Conservation (phyloP, 805 yeast genomes). For the Kazachstania kunashirensis region DNA sequence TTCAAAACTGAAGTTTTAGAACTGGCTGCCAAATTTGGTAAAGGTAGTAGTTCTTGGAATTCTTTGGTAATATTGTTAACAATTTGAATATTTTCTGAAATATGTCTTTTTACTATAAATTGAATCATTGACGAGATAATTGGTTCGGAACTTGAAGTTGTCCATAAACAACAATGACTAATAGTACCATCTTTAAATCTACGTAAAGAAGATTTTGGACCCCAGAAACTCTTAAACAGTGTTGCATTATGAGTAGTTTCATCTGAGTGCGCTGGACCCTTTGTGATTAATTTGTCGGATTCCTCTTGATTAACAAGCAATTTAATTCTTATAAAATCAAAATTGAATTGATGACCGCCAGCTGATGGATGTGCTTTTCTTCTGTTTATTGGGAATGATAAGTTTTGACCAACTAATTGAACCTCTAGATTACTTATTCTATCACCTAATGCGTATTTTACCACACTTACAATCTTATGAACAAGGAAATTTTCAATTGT, state of each 20-base stretch:
- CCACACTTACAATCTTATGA: slow-evolving; percentile 49
- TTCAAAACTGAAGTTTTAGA: slow-evolving; percentile 42
- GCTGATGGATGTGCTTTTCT: slow-evolving; percentile 39
- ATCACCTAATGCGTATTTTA: slow-evolving; percentile 49
- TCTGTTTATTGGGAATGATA: slow-evolving; percentile 33
- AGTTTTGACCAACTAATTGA: slow-evolving; percentile 24
- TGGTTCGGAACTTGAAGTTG: slow-evolving; percentile 45
- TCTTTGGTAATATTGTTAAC: slow-evolving; percentile 30
- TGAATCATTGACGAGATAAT: slow-evolving; percentile 55
- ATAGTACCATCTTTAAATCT: slow-evolving; percentile 89
- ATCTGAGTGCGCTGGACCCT: slow-evolving; percentile 66
- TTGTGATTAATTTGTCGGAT: slow-evolving; percentile 73
- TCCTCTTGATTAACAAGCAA: slow-evolving; percentile 59
- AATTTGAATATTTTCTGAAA: slow-evolving; percentile 34
- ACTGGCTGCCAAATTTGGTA: slow-evolving; percentile 51
- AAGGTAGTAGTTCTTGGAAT: slow-evolving; percentile 47
- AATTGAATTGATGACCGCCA: slow-evolving; percentile 15
- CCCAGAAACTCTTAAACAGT: slow-evolving; percentile 82
- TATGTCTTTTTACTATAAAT: slow-evolving; percentile 55
- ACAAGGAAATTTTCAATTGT: slow-evolving; percentile 58
- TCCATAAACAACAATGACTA: slow-evolving; percentile 87
- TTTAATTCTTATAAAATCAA: slow-evolving; percentile 44
- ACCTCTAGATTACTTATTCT: slow-evolving; percentile 32
- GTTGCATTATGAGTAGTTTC: slow-evolving; percentile 45
- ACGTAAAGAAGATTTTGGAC: slow-evolving; percentile 71